Evolutionary conservation across 306 rosid genomes (phyloP), one percentile per base, ranked within the genome.

Genomic region (Trichosanthes cucumerina): DNA sequence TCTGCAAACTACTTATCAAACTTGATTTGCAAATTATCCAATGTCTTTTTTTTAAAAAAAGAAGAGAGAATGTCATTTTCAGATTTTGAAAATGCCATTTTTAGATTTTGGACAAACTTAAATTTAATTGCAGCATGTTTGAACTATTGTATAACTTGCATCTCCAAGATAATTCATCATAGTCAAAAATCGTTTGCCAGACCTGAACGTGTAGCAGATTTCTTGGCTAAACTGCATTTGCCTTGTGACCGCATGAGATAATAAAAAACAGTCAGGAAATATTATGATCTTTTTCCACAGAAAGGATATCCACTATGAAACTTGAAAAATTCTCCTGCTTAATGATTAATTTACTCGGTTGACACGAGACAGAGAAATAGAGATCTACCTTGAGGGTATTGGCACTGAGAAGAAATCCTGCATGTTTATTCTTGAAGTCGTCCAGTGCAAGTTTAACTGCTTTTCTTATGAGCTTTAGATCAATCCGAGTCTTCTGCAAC

Each of bases 351-450:
- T 26, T 24, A 14, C 38, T 70, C 66, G 44, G 46, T 16, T 15
- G 38, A 70, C 59, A 7, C 75, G 1, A 31, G 3, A 34, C 66
- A 36, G 63, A 50, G 72, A 68, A 39, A 39, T 57, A 79, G 83
- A 66, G 75, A 47, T 47, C 65, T 81, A 92, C 99, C 96, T 90
- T 88, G 60, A 88, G 81, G 81, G 93, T 91, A 47, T 79, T 95
- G n/a, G 89, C 89, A 86, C 97, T 95, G 81, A 92, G 79, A 80
- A 95, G 90, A 82, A 81, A 84, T 69, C 97, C 97, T 0, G 90
- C 77, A 79, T 92, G 84, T 77, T 86, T 92, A 56, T 80, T 88
- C 88, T 91, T 95, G 89, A 95, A 82, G 86, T 92, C 97, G 82
- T 92, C 90, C 79, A 92, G 83, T 50, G 99, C 88, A 77, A 87